Evolutionary conservation across 2,329 filamentous ascomycete species (phyloP).

Genomic region (Arthroderma uncinatum): DNA sequence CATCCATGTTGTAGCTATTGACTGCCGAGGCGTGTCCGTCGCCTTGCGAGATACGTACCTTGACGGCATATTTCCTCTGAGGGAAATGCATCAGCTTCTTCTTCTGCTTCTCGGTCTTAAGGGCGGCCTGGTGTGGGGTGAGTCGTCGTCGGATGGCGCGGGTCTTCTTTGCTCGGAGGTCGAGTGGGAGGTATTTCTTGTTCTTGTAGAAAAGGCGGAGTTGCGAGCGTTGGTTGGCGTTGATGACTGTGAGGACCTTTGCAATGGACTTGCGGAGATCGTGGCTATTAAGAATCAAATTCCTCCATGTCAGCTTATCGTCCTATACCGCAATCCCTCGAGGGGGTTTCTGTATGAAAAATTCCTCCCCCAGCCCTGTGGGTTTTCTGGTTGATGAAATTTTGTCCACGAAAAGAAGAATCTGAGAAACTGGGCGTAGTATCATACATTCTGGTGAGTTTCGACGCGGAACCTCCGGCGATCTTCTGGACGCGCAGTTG

Average conservation of each 20-base stretch:
- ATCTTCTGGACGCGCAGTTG: slow-evolving; percentile 98
- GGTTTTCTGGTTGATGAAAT: background rate
- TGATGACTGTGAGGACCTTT: slow-evolving; percentile 97
- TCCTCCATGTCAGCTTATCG: slow-evolving; percentile 5
- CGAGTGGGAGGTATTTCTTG: slow-evolving; percentile 99
- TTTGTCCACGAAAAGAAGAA: background rate
- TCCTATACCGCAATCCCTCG: slow-evolving; percentile 21
- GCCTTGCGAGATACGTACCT: slow-evolving; percentile 54
- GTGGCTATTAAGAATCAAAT: slow-evolving; percentile 52
- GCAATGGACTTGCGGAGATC: slow-evolving; percentile 99
- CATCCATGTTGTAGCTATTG: background rate
- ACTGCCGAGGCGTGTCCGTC: background rate
- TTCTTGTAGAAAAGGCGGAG: slow-evolving; percentile 99
- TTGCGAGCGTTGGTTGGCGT: slow-evolving; percentile 96
- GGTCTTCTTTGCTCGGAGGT: slow-evolving; percentile 97
- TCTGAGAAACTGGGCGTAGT: slow-evolving; percentile 2
- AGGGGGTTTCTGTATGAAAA: slow-evolving; percentile 1
- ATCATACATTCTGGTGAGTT: slow-evolving; percentile 92
- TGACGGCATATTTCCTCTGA: slow-evolving; percentile 96
- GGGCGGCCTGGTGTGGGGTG: slow-evolving; percentile 77
- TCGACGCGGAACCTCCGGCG: slow-evolving; percentile 77
- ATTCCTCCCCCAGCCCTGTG: background rate
- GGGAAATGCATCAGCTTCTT: slow-evolving; percentile 96
- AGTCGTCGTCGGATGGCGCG: slow-evolving; percentile 93
- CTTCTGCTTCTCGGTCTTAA: slow-evolving; percentile 85